Conservation (phyloP, 345 rosid species). For the Clarkia xantiana region DNA sequence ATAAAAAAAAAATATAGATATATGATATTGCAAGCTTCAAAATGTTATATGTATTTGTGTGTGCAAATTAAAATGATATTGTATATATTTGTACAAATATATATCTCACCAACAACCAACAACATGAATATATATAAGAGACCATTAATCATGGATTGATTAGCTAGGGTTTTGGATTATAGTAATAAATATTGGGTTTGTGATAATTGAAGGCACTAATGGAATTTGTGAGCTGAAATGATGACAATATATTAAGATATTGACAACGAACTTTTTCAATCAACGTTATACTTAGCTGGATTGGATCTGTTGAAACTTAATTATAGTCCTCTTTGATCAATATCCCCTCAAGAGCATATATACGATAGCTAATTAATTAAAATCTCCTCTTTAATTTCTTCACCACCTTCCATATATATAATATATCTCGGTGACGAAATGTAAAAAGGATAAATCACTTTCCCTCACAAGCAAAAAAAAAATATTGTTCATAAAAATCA, state of each 20-base stretch:
- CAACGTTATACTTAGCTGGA: constrained; percentile 3
- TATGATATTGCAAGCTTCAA: too few species aligned
- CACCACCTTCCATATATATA: too few species aligned
- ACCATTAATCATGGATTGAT: background rate
- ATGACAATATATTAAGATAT: constrained; percentile 7
- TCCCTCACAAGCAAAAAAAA: too few species aligned
- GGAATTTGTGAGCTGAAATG: background rate
- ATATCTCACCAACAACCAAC: background rate
- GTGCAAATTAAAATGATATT: too few species aligned
- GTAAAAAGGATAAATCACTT: too few species aligned
- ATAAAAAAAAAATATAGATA: too few species aligned
- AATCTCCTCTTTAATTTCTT: too few species aligned
- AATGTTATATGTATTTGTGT: too few species aligned
- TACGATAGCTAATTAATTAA: too few species aligned
- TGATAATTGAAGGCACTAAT: constrained; percentile 1
- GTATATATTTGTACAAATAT: background rate
- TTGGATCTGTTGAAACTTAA: constrained; percentile 15
- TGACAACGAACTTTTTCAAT: constrained; percentile 3
- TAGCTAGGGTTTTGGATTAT: background rate
- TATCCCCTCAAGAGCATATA: background rate
- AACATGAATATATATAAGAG: background rate
- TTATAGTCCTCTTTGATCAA: background rate
- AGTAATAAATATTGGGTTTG: background rate
- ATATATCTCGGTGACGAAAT: too few species aligned
- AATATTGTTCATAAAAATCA: too few species aligned